phyloP scores from a whole-genome alignment of 2,329 filamentous ascomycete species.

The Colletotrichum tropicale region DNA sequence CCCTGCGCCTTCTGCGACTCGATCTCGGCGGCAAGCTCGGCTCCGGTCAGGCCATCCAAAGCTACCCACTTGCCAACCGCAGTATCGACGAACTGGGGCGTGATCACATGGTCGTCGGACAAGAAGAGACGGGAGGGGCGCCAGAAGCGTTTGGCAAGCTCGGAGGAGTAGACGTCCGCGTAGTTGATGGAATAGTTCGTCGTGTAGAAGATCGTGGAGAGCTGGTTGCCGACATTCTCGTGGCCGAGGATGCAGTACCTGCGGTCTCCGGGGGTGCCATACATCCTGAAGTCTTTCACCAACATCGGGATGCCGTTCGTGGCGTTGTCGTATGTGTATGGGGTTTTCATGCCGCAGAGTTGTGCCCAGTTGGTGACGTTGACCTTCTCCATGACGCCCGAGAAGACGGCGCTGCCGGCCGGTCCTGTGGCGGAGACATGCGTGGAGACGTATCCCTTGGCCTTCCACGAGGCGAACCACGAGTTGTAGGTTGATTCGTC shows the following conservation, averaged over 20 bases:
- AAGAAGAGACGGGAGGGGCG: conserved; percentile 11
- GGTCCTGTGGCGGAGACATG: conserved; percentile 17
- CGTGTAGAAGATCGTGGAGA: conserved; percentile 7
- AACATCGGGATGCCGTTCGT: neutral
- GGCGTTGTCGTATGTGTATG: neutral
- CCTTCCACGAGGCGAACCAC: conserved; percentile 16
- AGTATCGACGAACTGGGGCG: conserved; percentile 15
- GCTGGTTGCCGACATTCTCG: conserved; percentile 15
- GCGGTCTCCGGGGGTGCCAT: conserved; percentile 5
- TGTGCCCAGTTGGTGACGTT: conserved; percentile 11
- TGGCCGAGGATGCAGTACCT: conserved; percentile 14
- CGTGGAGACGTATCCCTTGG: conserved; percentile 16
- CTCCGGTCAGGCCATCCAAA: neutral
- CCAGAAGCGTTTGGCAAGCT: conserved; percentile 20
- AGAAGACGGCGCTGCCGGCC: conserved; percentile 3
- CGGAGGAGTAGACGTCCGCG: neutral
- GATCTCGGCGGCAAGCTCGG: conserved; percentile 5
- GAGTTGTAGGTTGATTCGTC: conserved; percentile 3
- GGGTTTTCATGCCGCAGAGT: conserved; percentile 1
- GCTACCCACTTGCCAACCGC: conserved; percentile 18
- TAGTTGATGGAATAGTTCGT: neutral
- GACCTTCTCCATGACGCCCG: conserved; percentile 22
- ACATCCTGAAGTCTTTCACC: conserved; percentile 15
- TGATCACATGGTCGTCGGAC: conserved; percentile 14
- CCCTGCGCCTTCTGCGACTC: neutral